These are phyloP conservation scores for Eimeria acervulina DNA, from an alignment of 169 alveolate genomes.

Conservation along the genomic window DNA sequence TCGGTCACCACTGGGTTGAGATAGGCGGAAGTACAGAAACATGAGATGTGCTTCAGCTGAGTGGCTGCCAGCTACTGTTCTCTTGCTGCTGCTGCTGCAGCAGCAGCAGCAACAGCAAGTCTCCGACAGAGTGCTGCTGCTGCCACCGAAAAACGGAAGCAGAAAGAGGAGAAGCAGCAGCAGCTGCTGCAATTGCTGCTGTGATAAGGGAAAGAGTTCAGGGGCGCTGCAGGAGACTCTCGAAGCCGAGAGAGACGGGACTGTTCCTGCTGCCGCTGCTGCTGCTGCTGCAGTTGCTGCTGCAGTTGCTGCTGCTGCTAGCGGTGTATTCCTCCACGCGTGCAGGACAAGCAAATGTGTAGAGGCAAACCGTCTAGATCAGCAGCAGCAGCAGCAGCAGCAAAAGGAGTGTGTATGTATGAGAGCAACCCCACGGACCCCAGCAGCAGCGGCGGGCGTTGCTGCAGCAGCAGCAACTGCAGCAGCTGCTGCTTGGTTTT, in stretches of 20 bases:
- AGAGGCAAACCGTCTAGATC: background rate
- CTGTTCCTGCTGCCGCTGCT: background rate
- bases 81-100: background rate
- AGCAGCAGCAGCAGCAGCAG: conserved; percentile 16
- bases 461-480: conserved; percentile 19
- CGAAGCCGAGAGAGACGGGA: background rate
- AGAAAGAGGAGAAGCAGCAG: background rate
- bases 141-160: background rate
- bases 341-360: background rate
- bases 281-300: background rate
- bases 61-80: too few species aligned
- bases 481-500: background rate
- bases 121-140: background rate
- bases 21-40: background rate
- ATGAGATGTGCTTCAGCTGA: background rate
- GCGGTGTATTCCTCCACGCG: background rate
- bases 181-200: background rate
- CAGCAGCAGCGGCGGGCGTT: conserved; percentile 1
- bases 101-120: background rate
- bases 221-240: background rate
- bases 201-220: background rate
- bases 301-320: background rate
- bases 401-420: background rate
- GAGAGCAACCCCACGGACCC: background rate
- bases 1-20: background rate